phyloP scores from a whole-genome alignment of 306 rosid genomes.

The Canavalia ensiformis region DNA sequence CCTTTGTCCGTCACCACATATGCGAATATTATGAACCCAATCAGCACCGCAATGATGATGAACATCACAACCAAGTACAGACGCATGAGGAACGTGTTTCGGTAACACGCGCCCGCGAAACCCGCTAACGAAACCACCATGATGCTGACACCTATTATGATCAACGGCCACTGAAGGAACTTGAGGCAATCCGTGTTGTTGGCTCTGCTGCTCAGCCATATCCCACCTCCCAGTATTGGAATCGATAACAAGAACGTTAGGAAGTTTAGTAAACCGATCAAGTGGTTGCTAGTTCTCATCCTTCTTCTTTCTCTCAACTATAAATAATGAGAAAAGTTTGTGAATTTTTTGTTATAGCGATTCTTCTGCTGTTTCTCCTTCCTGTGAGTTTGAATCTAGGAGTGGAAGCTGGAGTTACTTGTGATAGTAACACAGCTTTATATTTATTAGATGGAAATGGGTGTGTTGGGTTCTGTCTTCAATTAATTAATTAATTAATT shows the following conservation, averaged over 20 bases:
- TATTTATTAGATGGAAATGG: no score
- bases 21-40: conserved; percentile 90
- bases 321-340: no score
- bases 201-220: conserved; percentile 94
- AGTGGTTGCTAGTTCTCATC: conserved; percentile 84
- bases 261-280: conserved; percentile 84
- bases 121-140: conserved; percentile 86
- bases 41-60: conserved; percentile 69
- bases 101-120: conserved; percentile 89
- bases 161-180: conserved; percentile 98
- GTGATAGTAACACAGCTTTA: no score
- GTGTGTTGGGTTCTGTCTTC: no score
- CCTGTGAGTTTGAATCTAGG: no score
- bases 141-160: conserved; percentile 69
- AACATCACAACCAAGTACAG: conserved; percentile 85
- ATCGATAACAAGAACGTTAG: conserved; percentile 82
- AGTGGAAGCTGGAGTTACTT: no score
- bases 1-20: conserved; percentile 88
- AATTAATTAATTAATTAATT: no score
- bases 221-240: conserved; percentile 91
- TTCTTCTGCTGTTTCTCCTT: no score
- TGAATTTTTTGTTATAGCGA: no score
- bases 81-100: conserved; percentile 81
- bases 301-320: neutral
- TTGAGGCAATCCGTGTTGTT: conserved; percentile 92